Evolutionary conservation across 2,329 filamentous ascomycete genomes (phyloP), one percentile per base, ranked within the genome.

Genomic region (Cladobotryum protrusum): DNA sequence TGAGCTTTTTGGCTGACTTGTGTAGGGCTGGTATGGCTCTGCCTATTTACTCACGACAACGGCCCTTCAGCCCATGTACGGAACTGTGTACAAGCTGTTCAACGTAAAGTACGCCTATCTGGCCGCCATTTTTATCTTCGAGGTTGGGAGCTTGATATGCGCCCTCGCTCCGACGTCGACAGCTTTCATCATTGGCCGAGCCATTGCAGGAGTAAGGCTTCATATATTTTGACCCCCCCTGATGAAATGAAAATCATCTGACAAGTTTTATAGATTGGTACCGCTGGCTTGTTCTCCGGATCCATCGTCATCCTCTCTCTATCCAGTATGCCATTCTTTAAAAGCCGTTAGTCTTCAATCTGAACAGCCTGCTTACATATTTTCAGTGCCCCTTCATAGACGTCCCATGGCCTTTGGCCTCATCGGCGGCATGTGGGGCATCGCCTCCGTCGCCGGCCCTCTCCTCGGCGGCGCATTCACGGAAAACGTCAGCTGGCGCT

Each of bases 371-470:
- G 4, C 11, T 32, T 45, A 18, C 42, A 35, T 34, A 49, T 19
- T n/a, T 35, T 5, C 12, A 67, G 74, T 82, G 43, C 78, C 79
- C 4, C 69, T 82, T 8, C 63, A 72, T 7, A 76, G 78, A 57
- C 69, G 79, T 32, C 79, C 74, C 7, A 63, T 78, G 29, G 77
- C 75, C 19, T 78, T 78, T 48, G 78, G 78, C 20, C 60, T 81
- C 37, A 70, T 81, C 37, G 75, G 75, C 11, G 75, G 70, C 45
- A 78, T 81, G 67, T 82, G 75, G 63, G 79, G 78, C 14, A 71
- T 83, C 45, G 77, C 77, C 39, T 69, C 66, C 24, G 74, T 78
- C 6, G 71, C 72, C 3, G 76, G 75, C 0, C 76, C 76, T 7
- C 59, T 79, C 13, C 63, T 77, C 5, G 76, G 76, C 5, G 76